phyloP scores from a whole-genome alignment of 2,329 filamentous ascomycete species.

The Helotiales sp. region DNA sequence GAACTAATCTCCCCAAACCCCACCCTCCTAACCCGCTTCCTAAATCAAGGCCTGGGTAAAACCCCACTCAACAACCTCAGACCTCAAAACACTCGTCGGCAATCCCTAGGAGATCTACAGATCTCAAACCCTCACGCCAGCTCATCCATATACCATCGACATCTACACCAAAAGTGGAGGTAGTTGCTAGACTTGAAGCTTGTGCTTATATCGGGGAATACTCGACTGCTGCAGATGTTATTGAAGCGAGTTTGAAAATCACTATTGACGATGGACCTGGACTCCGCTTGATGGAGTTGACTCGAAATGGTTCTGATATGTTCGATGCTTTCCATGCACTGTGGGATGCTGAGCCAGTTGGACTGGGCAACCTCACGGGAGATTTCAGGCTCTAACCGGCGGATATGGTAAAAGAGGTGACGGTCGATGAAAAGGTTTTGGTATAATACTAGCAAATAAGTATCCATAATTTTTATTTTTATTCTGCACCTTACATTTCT shows the following conservation, averaged over 20 bases:
- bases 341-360: neutral
- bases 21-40: neutral
- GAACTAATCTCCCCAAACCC: neutral
- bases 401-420: neutral
- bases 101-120: conserved; percentile 9
- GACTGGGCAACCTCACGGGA: neutral
- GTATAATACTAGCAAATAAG: no score
- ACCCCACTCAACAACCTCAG: neutral
- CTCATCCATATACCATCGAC: conserved; percentile 11
- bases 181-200: neutral
- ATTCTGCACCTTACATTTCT: no score
- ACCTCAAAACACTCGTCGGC: neutral
- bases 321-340: neutral
- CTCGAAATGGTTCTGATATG: neutral
- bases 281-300: neutral
- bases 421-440: neutral
- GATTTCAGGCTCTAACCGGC: neutral
- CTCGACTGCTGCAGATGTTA: neutral
- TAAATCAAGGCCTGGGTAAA: neutral
- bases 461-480: no score
- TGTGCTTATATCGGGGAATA: neutral
- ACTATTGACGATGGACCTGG: neutral
- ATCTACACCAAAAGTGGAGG: conserved; percentile 9
- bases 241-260: neutral
- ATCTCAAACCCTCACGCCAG: neutral